These are phyloP conservation scores for Suillus americanus DNA, from an alignment of 768 basidiomycete genomes.

Conservation along the genomic window DNA sequence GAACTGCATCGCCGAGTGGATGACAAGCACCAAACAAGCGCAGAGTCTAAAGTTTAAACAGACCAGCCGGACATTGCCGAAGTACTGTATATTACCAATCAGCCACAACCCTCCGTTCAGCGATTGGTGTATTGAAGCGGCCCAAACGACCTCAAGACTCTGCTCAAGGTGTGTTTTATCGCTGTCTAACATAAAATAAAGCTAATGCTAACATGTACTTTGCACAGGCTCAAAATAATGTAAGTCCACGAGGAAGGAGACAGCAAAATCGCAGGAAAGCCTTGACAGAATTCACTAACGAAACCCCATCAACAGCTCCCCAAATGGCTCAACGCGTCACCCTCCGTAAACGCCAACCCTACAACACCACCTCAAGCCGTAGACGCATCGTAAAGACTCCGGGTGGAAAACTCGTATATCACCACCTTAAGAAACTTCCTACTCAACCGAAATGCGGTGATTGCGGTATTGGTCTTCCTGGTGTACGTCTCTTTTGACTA, in stretches of 20 bases:
- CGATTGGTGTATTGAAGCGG: constrained; percentile 24
- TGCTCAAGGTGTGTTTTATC: constrained; percentile 10
- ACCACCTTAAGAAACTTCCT: constrained; percentile 94
- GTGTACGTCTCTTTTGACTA: constrained; percentile 58
- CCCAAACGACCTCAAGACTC: constrained; percentile 34
- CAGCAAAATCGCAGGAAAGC: not conserved
- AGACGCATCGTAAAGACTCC: constrained; percentile 97
- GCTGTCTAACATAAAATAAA: not conserved
- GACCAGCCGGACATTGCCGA: constrained; percentile 24
- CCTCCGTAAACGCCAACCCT: constrained; percentile 96
- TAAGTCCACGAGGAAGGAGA: not conserved
- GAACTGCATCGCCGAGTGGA: not conserved
- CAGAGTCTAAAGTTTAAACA: not conserved
- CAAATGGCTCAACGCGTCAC: constrained; percentile 98
- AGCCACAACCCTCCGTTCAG: constrained; percentile 27
- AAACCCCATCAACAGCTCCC: constrained; percentile 13
- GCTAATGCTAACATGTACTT: not conserved
- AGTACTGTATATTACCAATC: constrained; percentile 26
- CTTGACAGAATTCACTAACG: not conserved
- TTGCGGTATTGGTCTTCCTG: constrained; percentile 91
- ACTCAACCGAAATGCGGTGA: constrained; percentile 97
- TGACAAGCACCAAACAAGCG: not conserved
- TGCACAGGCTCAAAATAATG: constrained; percentile 4
- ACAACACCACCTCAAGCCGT: constrained; percentile 97
- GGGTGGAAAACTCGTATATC: constrained; percentile 96